These are phyloP conservation scores for Glarea lozoyensis DNA, from an alignment of 495 filamentous ascomycete genomes.

Conservation along the genomic window DNA sequence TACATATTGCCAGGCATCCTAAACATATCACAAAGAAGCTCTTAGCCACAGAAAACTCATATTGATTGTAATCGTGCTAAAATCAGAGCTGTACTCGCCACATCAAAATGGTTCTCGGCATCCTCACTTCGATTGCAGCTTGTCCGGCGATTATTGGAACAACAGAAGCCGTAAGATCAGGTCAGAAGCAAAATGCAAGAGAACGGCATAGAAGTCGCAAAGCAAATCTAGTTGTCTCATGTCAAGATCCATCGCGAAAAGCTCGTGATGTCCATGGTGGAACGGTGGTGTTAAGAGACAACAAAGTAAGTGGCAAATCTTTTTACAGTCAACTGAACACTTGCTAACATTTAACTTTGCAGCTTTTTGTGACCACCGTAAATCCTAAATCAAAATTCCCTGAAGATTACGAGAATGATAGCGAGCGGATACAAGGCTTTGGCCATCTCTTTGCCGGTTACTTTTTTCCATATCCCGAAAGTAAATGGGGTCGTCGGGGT, in stretches of 20 bases:
- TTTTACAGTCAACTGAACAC: too few relatives aligned
- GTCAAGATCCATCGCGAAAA: constrained; percentile 31
- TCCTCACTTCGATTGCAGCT: constrained; percentile 37
- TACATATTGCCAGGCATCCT: too few relatives aligned
- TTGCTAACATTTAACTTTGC: neutral
- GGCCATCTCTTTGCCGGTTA: constrained; percentile 51
- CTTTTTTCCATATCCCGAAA: constrained; percentile 52
- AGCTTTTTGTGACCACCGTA: constrained; percentile 18
- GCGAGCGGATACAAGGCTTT: constrained; percentile 23
- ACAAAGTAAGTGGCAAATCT: constrained; percentile 29
- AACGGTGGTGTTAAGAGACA: constrained; percentile 34
- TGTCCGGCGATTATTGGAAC: constrained; percentile 42
- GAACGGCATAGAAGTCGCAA: constrained; percentile 41
- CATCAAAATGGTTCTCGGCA: constrained; percentile 19
- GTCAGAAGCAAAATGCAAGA: constrained; percentile 33
- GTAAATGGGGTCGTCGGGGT: constrained; percentile 31
- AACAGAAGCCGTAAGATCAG: constrained; percentile 39
- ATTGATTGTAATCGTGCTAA: too few relatives aligned
- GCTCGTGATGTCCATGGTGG: constrained; percentile 33
- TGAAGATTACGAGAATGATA: constrained; percentile 27
- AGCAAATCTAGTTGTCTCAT: constrained; percentile 37
- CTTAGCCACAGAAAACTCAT: too few relatives aligned
- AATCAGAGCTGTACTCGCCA: too few relatives aligned
- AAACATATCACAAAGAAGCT: too few relatives aligned
- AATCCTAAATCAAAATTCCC: constrained; percentile 23